Base-by-base conservation (phyloP, 331 rosid species). In the Pyracantha coccinea region DNA sequence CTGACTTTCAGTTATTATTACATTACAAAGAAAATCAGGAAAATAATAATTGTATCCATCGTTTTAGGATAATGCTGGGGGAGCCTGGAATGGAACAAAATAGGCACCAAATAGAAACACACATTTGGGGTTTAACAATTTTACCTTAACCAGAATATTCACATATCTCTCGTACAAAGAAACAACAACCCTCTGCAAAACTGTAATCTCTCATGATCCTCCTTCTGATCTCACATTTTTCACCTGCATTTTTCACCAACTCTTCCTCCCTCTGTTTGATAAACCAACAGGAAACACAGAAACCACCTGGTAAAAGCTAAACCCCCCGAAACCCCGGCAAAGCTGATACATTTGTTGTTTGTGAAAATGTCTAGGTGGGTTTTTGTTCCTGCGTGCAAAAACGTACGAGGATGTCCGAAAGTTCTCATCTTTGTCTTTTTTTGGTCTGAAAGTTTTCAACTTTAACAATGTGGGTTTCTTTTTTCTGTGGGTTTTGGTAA, bases 361-460 rank as follows among this genome's bases (percentile, higher is more conserved):
- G 79, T 63, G 27, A 35, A 68, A 69, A 88, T 88, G 96, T 79
- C 82, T 32, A 84, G 83, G 86, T 88, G 75, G 29, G 85, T 75
- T 35, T 29, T 63, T 76, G 23, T 74, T 59, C 20, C 24, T 69
- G 19, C n/a, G 20, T 20, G 16, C 19, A 69, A 35, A 66, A 59
- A 33, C 0, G 50, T 41, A 41, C 50, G 16, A 41, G 50, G 16
- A 41, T 41, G 50, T 68, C 35, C 45, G 67, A 8, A 16, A 11
- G 47, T 8, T 33, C 12, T 16, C 21, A 16, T 17, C 58, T 52
- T 41, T 41, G 50, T 41, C 16, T 12, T 41, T 41, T 41, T 41
- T 41, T 12, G 50, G 70, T 61, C 33, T 15, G 45, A 58, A 32
- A 47, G 41, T 71, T 54, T 13, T 23, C 13, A 33, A 29, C 58